Conservation (phyloP, 2,329 filamentous ascomycete genomes). For the Cryphonectria carpinicola region DNA sequence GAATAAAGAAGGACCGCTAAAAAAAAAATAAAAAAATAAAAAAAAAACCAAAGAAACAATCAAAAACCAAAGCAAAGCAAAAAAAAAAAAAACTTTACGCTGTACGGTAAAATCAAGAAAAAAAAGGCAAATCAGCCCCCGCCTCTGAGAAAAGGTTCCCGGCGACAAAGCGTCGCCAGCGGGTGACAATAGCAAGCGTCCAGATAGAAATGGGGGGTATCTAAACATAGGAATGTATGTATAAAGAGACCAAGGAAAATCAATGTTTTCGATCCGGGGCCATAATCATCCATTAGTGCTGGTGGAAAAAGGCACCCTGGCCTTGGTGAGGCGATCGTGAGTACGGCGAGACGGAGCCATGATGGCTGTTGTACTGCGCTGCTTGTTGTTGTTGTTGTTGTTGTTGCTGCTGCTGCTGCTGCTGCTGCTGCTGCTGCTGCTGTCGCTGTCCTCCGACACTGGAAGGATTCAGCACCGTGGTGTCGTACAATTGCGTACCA, state of each 20-base stretch:
- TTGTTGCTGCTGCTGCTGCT: conserved; percentile 24
- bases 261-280: not conserved
- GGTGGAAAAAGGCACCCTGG: conserved; percentile 42
- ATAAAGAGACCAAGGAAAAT: conserved; percentile 2
- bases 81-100: not conserved
- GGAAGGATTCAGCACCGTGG: conserved; percentile 37
- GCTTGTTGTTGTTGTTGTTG: conserved; percentile 24
- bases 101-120: too few relatives aligned
- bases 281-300: conserved; percentile 24
- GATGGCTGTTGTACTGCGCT: conserved; percentile 42
- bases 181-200: conserved; percentile 5
- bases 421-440: conserved; percentile 30
- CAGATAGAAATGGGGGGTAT: conserved; percentile 5
- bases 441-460: conserved; percentile 35
- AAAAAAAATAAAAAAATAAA: not conserved
- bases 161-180: not conserved
- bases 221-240: conserved; percentile 9
- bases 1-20: too few relatives aligned
- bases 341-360: conserved; percentile 49
- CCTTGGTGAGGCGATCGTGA: conserved; percentile 46
- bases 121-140: not conserved
- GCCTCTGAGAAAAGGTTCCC: not conserved
- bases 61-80: not conserved
- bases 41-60: not conserved
- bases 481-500: conserved; percentile 38